A percentile compares a stretch with the other conserved stretches of the same genome.
Evolutionary conservation across 805 yeast genomes (phyloP).

Genomic region (Spathaspora sp.): DNA sequence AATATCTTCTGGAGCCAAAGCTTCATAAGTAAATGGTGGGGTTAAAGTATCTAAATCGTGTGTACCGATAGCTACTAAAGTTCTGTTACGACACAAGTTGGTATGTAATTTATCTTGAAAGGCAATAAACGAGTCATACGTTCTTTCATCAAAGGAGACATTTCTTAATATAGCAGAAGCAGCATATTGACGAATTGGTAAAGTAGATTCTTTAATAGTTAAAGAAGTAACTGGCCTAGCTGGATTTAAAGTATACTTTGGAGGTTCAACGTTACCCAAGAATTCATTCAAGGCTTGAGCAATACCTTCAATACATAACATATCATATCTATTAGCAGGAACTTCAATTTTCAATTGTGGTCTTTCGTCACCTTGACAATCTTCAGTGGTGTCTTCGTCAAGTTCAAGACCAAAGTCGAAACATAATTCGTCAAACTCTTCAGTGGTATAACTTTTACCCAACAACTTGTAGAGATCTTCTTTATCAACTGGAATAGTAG

Average conservation of each 20-base stretch:
- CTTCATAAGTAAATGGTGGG: conserved; percentile 87
- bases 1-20: conserved; percentile 72
- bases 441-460: conserved; percentile 60
- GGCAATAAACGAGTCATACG: conserved; percentile 91
- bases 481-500: conserved; percentile 94
- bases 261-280: conserved; percentile 64
- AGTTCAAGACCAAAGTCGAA: conserved; percentile 96
- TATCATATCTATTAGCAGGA: conserved; percentile 97
- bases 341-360: conserved; percentile 97
- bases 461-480: conserved; percentile 82
- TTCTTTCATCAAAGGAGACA: conserved; percentile 74
- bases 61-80: conserved; percentile 97
- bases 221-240: conserved; percentile 59
- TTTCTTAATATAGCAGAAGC: conserved; percentile 92
- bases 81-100: conserved; percentile 94
- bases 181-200: conserved; percentile 82
- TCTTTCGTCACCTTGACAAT: conserved; percentile 69
- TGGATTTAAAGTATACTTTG: conserved; percentile 61
- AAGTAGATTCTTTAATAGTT: conserved; percentile 73
- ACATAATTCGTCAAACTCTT: conserved; percentile 95
- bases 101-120: conserved; percentile 95
- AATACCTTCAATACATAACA: conserved; percentile 97
- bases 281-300: conserved; percentile 92
- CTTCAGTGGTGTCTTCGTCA: conserved; percentile 93
- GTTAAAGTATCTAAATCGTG: conserved; percentile 82